These are phyloP conservation scores for Colletotrichum falcatum DNA, from an alignment of 2,329 filamentous ascomycete species.

Conservation along the genomic window DNA sequence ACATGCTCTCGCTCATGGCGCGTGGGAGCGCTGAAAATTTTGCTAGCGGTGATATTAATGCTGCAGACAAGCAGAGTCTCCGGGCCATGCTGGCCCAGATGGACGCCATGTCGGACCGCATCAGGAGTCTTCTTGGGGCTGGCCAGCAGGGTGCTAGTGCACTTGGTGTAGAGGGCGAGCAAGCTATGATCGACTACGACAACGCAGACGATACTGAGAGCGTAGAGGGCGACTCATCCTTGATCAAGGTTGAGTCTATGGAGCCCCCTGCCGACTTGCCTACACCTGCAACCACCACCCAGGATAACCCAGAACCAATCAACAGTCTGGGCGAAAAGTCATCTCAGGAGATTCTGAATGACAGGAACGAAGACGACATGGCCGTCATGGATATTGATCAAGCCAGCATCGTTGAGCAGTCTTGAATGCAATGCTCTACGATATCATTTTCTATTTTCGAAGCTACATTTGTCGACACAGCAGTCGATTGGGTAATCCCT, in stretches of 20 bases:
- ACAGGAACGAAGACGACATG: slow-evolving; percentile 48
- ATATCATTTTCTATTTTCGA: neutral
- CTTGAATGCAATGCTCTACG: neutral
- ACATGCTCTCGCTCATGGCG: slow-evolving; percentile 62
- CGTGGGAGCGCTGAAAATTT: slow-evolving; percentile 59
- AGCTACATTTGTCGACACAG: slow-evolving; percentile 1
- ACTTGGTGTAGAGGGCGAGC: neutral
- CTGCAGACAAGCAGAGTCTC: slow-evolving; percentile 59
- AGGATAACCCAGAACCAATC: slow-evolving; percentile 48
- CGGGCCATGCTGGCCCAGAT: slow-evolving; percentile 62
- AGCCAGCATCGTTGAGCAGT: neutral
- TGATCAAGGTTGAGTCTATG: slow-evolving; percentile 35
- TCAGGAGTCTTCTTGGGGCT: slow-evolving; percentile 54
- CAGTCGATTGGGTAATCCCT: neutral
- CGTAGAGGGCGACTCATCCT: slow-evolving; percentile 15
- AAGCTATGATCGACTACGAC: slow-evolving; percentile 31
- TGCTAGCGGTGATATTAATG: slow-evolving; percentile 53
- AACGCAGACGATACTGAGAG: slow-evolving; percentile 19
- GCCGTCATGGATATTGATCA: slow-evolving; percentile 56
- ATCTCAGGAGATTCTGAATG: slow-evolving; percentile 37
- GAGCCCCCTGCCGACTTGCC: slow-evolving; percentile 38
- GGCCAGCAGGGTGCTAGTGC: slow-evolving; percentile 7
- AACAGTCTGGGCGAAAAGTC: slow-evolving; percentile 41
- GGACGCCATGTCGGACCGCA: slow-evolving; percentile 57
- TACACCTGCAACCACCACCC: slow-evolving; percentile 40